phyloP scores from a whole-genome alignment of 129 eudicot species.

The Gnaphalium uliginosum region DNA sequence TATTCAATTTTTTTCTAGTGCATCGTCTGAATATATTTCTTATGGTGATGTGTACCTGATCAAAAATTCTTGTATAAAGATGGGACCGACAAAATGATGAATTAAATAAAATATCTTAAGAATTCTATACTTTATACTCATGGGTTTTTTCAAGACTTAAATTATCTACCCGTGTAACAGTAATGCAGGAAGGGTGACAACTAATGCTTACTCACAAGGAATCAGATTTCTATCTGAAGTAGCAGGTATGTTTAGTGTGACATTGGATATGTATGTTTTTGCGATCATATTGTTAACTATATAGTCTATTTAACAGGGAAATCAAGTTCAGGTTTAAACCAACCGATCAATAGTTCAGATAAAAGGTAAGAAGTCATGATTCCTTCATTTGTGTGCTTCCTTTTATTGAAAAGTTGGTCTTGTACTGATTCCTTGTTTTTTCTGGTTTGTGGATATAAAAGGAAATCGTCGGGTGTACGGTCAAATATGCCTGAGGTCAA shows the following conservation, averaged over 20 bases:
- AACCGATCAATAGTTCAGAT: slow-evolving; percentile 41
- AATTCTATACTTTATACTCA: neutral
- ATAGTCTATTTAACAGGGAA: slow-evolving; percentile 42
- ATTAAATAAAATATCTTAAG: neutral
- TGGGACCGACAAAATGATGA: no score
- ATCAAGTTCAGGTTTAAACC: slow-evolving; percentile 37
- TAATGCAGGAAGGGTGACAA: slow-evolving; percentile 82
- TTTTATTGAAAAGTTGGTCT: neutral
- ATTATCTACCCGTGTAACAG: slow-evolving; percentile 33
- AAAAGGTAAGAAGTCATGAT: slow-evolving; percentile 44
- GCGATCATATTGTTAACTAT: neutral
- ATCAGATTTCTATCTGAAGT: slow-evolving; percentile 73
- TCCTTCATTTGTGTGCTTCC: slow-evolving; percentile 4
- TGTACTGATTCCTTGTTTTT: neutral
- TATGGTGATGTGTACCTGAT: neutral
- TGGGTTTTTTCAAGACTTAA: neutral
- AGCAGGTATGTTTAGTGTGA: slow-evolving; percentile 54
- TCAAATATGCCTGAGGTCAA: slow-evolving; percentile 38
- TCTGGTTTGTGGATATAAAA: slow-evolving; percentile 3
- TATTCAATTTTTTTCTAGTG: neutral
- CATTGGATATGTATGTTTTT: slow-evolving; percentile 6
- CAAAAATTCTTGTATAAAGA: neutral
- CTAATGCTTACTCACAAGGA: slow-evolving; percentile 80
- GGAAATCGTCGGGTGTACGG: slow-evolving; percentile 15
- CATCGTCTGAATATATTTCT: neutral